Conservation (phyloP, 2,329 filamentous ascomycete genomes). For the Lasiodiplodia hormozganensis region DNA sequence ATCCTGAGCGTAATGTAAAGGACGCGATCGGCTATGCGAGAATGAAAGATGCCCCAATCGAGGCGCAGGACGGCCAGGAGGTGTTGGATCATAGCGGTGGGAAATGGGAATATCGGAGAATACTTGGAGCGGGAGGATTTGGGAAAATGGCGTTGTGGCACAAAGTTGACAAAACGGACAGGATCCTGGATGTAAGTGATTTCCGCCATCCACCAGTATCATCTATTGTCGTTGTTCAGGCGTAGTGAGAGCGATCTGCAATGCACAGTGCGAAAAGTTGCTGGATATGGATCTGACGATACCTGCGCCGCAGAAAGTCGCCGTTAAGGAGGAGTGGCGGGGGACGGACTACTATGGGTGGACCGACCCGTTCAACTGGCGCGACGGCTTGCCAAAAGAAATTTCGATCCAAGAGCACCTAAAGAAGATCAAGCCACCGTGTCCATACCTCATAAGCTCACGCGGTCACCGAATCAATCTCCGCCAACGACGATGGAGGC, state of each 20-base stretch:
- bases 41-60: neutral
- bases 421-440: slow-evolving; percentile 3
- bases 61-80: neutral
- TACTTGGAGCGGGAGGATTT: neutral
- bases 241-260: neutral
- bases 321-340: neutral
- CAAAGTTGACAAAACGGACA: neutral
- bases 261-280: neutral
- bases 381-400: slow-evolving; percentile 1
- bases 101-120: neutral
- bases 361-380: neutral
- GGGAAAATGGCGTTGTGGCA: neutral
- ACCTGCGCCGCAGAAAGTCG: neutral
- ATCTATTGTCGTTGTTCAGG: neutral
- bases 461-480: slow-evolving; percentile 8
- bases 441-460: neutral
- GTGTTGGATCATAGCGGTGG: slow-evolving; percentile 1
- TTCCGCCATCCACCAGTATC: neutral
- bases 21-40: neutral
- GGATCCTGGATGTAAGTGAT: neutral
- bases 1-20: neutral
- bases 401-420: slow-evolving; percentile 1
- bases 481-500: neutral
- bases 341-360: neutral
- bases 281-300: neutral